Evolutionary conservation across 75 land plant species (phyloP).

Genomic region (Picea sitchensis): DNA sequence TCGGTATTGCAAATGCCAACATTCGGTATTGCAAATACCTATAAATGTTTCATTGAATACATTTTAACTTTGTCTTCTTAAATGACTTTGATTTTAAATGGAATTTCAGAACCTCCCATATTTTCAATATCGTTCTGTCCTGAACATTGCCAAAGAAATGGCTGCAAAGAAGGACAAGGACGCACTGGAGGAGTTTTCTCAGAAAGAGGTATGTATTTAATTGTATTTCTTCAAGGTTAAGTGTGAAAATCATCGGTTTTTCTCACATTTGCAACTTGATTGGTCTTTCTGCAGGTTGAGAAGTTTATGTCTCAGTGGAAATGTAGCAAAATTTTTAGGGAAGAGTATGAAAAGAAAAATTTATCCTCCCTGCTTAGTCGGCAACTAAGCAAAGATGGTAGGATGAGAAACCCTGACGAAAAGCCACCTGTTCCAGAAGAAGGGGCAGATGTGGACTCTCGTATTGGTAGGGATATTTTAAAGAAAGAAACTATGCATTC

Average conservation of each 20-base stretch:
- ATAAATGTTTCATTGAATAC: background rate
- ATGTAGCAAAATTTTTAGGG: slow-evolving; percentile 38
- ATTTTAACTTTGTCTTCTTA: background rate
- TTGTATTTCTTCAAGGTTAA: background rate
- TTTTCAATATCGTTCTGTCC: slow-evolving; percentile 35
- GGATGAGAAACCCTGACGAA: slow-evolving; percentile 64
- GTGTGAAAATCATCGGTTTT: background rate
- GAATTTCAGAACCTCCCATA: slow-evolving; percentile 53
- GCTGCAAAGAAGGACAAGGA: slow-evolving; percentile 52
- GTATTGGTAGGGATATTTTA: background rate
- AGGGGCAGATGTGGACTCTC: slow-evolving; percentile 12
- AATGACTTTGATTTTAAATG: background rate
- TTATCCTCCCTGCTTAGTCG: slow-evolving; percentile 43
- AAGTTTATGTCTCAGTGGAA: slow-evolving; percentile 50
- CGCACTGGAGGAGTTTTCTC: slow-evolving; percentile 35
- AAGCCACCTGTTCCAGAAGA: slow-evolving; percentile 33
- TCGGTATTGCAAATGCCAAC: background rate
- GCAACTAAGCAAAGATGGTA: slow-evolving; percentile 57
- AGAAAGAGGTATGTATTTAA: slow-evolving; percentile 33
- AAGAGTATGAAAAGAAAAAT: slow-evolving; percentile 61
- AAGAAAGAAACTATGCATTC: slow-evolving; percentile 5
- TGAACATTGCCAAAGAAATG: slow-evolving; percentile 44
- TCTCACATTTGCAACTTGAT: background rate
- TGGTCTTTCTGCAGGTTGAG: slow-evolving; percentile 35
- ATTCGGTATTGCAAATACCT: background rate